A percentile compares a stretch with the other conserved stretches of the same genome.
Evolutionary conservation across 1,284 basidiomycete species (phyloP).

Genomic region (Mycena citricolor): DNA sequence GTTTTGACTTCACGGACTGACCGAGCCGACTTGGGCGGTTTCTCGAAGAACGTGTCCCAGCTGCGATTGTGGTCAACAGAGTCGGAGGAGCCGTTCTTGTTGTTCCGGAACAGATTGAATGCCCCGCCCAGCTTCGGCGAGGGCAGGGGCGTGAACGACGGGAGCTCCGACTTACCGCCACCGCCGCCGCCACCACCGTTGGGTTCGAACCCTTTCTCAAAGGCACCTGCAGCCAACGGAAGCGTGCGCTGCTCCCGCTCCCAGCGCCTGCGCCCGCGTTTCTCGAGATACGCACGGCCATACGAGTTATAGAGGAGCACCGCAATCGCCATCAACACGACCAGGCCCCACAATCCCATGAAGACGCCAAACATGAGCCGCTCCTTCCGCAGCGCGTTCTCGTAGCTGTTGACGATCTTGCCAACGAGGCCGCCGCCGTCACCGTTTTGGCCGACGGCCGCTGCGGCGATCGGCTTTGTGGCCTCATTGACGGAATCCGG

Average conservation of each 20-base stretch:
- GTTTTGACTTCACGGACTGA: slow-evolving; percentile 14
- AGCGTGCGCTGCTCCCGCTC: slow-evolving; percentile 47
- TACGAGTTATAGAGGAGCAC: slow-evolving; percentile 70
- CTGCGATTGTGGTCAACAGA: slow-evolving; percentile 15
- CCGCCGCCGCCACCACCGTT: slow-evolving; percentile 26
- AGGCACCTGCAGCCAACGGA: slow-evolving; percentile 30
- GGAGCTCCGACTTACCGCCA: slow-evolving; percentile 36
- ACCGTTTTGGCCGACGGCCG: slow-evolving; percentile 65
- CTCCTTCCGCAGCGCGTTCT: slow-evolving; percentile 73
- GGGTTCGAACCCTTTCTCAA: slow-evolving; percentile 34
- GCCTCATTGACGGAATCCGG: slow-evolving; percentile 70
- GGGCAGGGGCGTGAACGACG: slow-evolving; percentile 52
- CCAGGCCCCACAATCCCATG: slow-evolving; percentile 76
- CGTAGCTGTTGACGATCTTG: slow-evolving; percentile 72
- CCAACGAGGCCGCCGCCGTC: slow-evolving; percentile 70
- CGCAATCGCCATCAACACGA: slow-evolving; percentile 69
- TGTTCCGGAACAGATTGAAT: slow-evolving; percentile 41
- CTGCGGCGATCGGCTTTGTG: slow-evolving; percentile 74
- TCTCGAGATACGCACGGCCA: slow-evolving; percentile 46
- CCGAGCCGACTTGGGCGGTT: slow-evolving; percentile 13
- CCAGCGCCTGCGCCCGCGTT: slow-evolving; percentile 49
- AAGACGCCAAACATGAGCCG: slow-evolving; percentile 81
- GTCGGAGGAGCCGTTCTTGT: slow-evolving; percentile 20
- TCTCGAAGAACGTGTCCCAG: slow-evolving; percentile 21
- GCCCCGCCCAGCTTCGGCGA: slow-evolving; percentile 39